Evolutionary conservation across 1,284 basidiomycete genomes (phyloP).

Genomic region (Moesziomyces antarcticus): DNA sequence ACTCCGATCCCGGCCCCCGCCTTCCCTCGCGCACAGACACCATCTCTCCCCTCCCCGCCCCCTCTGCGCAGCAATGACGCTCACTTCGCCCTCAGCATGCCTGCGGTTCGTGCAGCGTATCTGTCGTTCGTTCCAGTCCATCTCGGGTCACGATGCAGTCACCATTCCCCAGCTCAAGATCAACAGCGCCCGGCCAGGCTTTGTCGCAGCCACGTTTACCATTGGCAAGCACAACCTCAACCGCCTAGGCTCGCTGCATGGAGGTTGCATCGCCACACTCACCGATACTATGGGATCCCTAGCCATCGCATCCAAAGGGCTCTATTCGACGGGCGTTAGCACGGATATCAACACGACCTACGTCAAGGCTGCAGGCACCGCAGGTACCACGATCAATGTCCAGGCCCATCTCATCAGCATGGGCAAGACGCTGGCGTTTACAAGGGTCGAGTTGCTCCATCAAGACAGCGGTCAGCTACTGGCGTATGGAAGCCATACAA

Average conservation of each 20-base stretch:
- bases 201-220: conserved; percentile 38
- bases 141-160: conserved; percentile 57
- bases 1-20: too few relatives aligned
- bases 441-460: conserved; percentile 60
- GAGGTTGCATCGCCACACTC: conserved; percentile 83
- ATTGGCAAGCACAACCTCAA: conserved; percentile 60
- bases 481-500: conserved; percentile 75
- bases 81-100: conserved; percentile 30
- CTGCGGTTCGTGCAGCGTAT: conserved; percentile 52
- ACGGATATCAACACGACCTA: conserved; percentile 88
- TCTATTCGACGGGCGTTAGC: conserved; percentile 85
- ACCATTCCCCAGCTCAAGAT: conserved; percentile 54
- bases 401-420: conserved; percentile 51
- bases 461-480: conserved; percentile 50
- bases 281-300: conserved; percentile 87
- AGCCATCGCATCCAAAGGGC: conserved; percentile 81
- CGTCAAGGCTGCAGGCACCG: conserved; percentile 75
- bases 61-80: conserved; percentile 12
- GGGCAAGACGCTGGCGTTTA: conserved; percentile 63
- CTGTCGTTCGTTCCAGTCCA: conserved; percentile 28
- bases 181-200: conserved; percentile 51
- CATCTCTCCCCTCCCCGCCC: not conserved
- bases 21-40: not conserved
- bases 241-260: conserved; percentile 74
- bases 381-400: conserved; percentile 45